phyloP scores from a whole-genome alignment of 169 alveolate genomes.

The Cryptosporidium parvum region DNA sequence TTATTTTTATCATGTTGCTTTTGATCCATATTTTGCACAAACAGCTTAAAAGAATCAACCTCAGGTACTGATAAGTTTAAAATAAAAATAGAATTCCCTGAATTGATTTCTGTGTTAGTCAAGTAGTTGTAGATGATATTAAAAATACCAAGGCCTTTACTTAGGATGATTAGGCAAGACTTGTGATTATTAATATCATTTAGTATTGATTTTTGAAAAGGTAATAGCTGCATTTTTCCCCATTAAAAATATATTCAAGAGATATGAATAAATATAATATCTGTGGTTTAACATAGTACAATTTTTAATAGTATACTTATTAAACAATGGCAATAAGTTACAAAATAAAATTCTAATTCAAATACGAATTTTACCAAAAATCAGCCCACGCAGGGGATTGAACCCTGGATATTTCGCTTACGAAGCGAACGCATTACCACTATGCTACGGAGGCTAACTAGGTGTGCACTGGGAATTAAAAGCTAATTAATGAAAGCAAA shows the following conservation, averaged over 20 bases:
- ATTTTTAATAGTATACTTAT: too few relatives aligned
- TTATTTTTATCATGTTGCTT: not conserved
- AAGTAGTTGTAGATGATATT: slow-evolving; percentile 34
- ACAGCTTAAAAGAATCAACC: not conserved
- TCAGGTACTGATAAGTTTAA: slow-evolving; percentile 32
- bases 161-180: slow-evolving; percentile 41
- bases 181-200: slow-evolving; percentile 26
- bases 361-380: not conserved
- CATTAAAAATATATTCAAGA: too few relatives aligned
- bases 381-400: slow-evolving; percentile 93
- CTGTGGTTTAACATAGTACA: not conserved
- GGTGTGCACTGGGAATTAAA: not conserved
- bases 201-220: slow-evolving; percentile 46
- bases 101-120: not conserved
- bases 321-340: not conserved
- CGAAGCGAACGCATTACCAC: slow-evolving; percentile 93
- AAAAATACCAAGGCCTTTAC: slow-evolving; percentile 55
- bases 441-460: slow-evolving; percentile 89
- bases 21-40: slow-evolving; percentile 25
- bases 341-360: not conserved
- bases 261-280: too few relatives aligned
- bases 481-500: not conserved
- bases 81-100: slow-evolving; percentile 18
- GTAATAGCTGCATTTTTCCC: slow-evolving; percentile 21
- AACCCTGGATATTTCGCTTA: slow-evolving; percentile 93